Conservation (phyloP, 257 asterid species). For the Leonotis leonurus region DNA sequence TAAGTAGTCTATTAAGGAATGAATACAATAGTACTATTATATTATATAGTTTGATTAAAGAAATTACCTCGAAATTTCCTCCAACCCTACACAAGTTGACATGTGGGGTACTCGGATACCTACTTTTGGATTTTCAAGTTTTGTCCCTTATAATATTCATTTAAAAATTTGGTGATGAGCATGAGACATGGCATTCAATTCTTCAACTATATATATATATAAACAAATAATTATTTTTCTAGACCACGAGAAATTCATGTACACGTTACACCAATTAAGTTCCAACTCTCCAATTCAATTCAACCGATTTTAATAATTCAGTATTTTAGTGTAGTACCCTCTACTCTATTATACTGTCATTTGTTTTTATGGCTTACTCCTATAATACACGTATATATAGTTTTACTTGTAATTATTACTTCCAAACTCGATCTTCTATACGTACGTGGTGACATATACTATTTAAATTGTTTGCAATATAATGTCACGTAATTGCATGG, state of each 20-base stretch:
- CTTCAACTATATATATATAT: not conserved
- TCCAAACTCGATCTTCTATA: too few relatives aligned
- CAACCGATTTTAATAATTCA: too few relatives aligned
- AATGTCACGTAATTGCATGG: too few relatives aligned
- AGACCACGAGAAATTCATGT: not conserved
- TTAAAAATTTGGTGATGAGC: not conserved
- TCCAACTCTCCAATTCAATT: not conserved
- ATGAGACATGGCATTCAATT: not conserved
- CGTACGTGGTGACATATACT: too few relatives aligned
- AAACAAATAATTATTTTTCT: not conserved
- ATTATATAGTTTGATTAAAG: not conserved
- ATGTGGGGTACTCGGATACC: not conserved
- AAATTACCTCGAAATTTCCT: slow-evolving; percentile 26
- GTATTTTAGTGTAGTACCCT: not conserved
- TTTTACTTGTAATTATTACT: too few relatives aligned
- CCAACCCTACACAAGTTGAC: not conserved
- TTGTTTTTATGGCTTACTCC: not conserved
- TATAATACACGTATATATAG: too few relatives aligned
- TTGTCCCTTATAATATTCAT: not conserved
- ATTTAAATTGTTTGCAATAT: too few relatives aligned
- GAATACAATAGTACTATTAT: not conserved
- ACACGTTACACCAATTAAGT: not conserved
- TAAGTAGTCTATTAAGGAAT: not conserved
- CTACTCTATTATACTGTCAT: too few relatives aligned
- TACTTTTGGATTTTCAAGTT: not conserved